Percentiles rank a stretch among this genome's conserved stretches.
Conservation (phyloP, 2,329 filamentous ascomycete genomes). For the Trichoderma breve region DNA sequence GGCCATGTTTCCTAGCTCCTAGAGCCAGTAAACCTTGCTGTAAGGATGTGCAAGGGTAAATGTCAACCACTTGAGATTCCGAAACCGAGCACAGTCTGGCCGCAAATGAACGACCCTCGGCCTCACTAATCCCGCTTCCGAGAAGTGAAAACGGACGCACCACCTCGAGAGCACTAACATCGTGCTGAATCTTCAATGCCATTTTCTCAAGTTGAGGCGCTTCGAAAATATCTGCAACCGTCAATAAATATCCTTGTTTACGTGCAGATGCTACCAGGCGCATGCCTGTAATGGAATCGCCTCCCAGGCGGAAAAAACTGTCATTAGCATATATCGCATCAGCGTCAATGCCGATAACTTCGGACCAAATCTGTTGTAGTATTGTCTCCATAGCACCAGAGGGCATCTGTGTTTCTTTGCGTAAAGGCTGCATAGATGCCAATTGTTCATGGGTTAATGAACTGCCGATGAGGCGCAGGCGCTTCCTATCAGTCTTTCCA, state of each 20-base stretch:
- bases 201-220: not conserved
- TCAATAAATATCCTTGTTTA: slow-evolving; percentile 22
- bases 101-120: not conserved
- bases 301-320: slow-evolving; percentile 40
- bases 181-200: not conserved
- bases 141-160: not conserved
- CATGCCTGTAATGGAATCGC: slow-evolving; percentile 43
- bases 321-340: slow-evolving; percentile 32
- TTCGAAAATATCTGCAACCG: not conserved
- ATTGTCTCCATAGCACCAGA: slow-evolving; percentile 20
- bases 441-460: slow-evolving; percentile 11
- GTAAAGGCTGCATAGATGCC: slow-evolving; percentile 9
- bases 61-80: not conserved
- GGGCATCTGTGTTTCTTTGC: slow-evolving; percentile 19
- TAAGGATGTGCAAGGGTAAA: slow-evolving; percentile 11
- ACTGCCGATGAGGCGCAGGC: slow-evolving; percentile 14
- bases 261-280: slow-evolving; percentile 36
- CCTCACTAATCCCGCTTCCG: not conserved
- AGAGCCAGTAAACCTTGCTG: slow-evolving; percentile 14
- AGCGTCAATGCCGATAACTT: slow-evolving; percentile 37
- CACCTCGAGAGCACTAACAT: not conserved
- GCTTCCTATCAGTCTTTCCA: slow-evolving; percentile 19
- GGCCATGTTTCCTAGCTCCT: not conserved
- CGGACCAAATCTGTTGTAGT: slow-evolving; percentile 37
- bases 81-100: not conserved